Base-by-base conservation (phyloP, 352 stramenopile genomes). In the Saprolegnia diclina region DNA sequence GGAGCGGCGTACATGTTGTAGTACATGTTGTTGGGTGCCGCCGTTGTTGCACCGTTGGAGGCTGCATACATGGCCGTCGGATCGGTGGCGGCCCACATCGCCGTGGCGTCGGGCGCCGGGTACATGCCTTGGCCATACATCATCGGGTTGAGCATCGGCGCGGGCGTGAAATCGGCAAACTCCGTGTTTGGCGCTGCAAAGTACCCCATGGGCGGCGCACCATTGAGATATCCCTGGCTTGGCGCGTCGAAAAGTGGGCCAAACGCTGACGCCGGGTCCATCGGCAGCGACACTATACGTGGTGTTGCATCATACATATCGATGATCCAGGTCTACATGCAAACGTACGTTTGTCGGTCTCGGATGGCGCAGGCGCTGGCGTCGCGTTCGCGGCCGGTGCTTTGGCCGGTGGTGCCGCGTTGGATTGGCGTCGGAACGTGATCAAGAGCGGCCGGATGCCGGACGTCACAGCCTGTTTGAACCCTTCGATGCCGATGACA, bases 401-500 rank as follows among this genome's bases (percentile, higher is more conserved):
- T 32, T 38, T 72, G 71, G 71, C 29, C 73, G 63, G 61, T 38
- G 29, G 46, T 56, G 46, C 42, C 18, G 62, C 6, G 3, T 72
- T 44, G n/a, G 72, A 64, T 44, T 67, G 45, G 21, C 83, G 75
- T 37, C 85, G 76, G 59, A 94, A 92, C 6, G 82, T 91, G 38
- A 94, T 85, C 42, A 76, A 73, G 9, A 94, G 63, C 4, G 87
- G 87, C 0, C 87, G 78, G 54, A 79, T 79, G n/a, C 79, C 77
- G 21, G 71, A 81, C 0, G 77, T 82, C 37, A 94, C 82, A 14
- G 77, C 73, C 50, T 65, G 56, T 71, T 94, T 94, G 59, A 94
- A 94, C 0, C 83, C 83, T 67, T 93, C 85, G 80, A 94, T 91
- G 1, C 83, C 83, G 56, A 90, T 89, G 24, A 77, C 75, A 4